Percentiles rank a stretch among this genome's conserved stretches.
phyloP scores from a whole-genome alignment of 129 eudicot genomes.

The sunflower (Helianthus annuus) region HanXRQr2.0-SUNRISE NC_035449.2:49216925-49217424 shows the following conservation, averaged over 20 bases:
- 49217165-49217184: conserved; percentile 33
- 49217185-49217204: conserved; percentile 45
- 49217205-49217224: conserved; percentile 42
- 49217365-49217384: conserved; percentile 46
- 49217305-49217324: conserved; percentile 47
- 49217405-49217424: conserved; percentile 40
- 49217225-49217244: conserved; percentile 38
- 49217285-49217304: conserved; percentile 44
- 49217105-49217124: conserved; percentile 30
- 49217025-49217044: conserved; percentile 33
- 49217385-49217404: conserved; percentile 55
- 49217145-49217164: conserved; percentile 31
- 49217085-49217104: conserved; percentile 44
- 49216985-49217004: conserved; percentile 71
- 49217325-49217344: conserved; percentile 46
- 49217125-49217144: conserved; percentile 39
- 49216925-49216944: conserved; percentile 78
- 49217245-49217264: conserved; percentile 47
- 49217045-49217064: conserved; percentile 33
- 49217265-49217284: conserved; percentile 63
- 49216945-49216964: conserved; percentile 76
- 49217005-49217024: conserved; percentile 67
- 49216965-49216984: conserved; percentile 65
- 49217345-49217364: conserved; percentile 66
- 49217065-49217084: conserved; percentile 59